These are phyloP conservation scores for Clonostachys byssicola DNA, from an alignment of 2,329 filamentous ascomycete genomes.

Conservation along the genomic window DNA sequence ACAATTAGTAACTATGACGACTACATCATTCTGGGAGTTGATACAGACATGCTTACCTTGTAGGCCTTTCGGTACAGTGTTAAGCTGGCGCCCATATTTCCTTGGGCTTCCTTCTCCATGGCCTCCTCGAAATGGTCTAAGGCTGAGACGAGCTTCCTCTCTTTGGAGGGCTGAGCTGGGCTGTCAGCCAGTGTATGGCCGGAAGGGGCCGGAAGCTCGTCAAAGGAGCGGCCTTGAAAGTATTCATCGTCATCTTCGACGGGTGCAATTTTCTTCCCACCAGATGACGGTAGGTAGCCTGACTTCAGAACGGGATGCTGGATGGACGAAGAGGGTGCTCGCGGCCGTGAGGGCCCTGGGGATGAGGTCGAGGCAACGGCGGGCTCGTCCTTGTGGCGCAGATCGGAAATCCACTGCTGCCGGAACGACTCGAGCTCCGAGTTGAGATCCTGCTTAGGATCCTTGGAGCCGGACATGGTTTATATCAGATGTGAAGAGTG, in stretches of 20 bases:
- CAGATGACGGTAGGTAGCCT: neutral
- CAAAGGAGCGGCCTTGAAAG: constrained; percentile 24
- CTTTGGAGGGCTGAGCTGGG: constrained; percentile 5
- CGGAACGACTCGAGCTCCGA: constrained; percentile 84
- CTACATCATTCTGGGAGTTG: neutral
- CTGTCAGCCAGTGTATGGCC: constrained; percentile 5
- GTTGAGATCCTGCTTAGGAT: constrained; percentile 35
- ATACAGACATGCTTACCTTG: constrained; percentile 48
- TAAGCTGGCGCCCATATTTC: constrained; percentile 84
- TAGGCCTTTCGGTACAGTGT: constrained; percentile 88
- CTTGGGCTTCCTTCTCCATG: constrained; percentile 81
- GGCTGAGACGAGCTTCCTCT: constrained; percentile 63
- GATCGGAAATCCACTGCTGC: constrained; percentile 80
- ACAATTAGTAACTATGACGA: neutral
- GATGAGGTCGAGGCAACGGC: neutral
- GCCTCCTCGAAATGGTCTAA: constrained; percentile 91
- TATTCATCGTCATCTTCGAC: constrained; percentile 29
- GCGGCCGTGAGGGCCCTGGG: neutral
- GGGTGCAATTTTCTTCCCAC: neutral
- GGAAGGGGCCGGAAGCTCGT: constrained; percentile 9
- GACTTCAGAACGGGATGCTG: too few species aligned
- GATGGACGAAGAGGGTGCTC: constrained; percentile 1
- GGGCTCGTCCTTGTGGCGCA: constrained; percentile 38
- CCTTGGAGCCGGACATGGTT: constrained; percentile 4
- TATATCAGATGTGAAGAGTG: neutral